Conservation (phyloP, 2,329 filamentous ascomycete genomes). For the Plenodomus tracheiphilus region DNA sequence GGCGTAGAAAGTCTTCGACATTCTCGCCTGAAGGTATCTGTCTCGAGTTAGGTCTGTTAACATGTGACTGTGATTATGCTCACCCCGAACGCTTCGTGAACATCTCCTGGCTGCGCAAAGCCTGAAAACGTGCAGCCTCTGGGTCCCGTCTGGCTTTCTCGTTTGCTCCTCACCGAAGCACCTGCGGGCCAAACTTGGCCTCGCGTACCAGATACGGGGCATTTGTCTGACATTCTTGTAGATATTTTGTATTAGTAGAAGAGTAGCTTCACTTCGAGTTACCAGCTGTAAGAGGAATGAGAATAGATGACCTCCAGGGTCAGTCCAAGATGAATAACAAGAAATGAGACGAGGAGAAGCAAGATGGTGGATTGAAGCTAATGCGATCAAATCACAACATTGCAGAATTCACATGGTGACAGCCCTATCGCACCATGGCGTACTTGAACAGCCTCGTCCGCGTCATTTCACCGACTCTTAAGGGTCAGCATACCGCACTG, state of each 20-base stretch:
- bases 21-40: conserved; percentile 24
- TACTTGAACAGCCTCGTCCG: too few relatives aligned
- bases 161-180: conserved; percentile 14
- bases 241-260: conserved; percentile 12
- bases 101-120: conserved; percentile 26
- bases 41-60: conserved; percentile 1
- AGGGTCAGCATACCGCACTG: too few relatives aligned
- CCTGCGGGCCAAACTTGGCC: conserved; percentile 18
- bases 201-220: conserved; percentile 22
- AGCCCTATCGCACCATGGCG: too few relatives aligned
- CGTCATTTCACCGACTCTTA: too few relatives aligned
- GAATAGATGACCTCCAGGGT: too few relatives aligned
- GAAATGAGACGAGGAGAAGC: too few relatives aligned
- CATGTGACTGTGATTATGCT: background rate
- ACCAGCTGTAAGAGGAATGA: too few relatives aligned
- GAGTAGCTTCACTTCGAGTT: too few relatives aligned
- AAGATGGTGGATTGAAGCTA: too few relatives aligned
- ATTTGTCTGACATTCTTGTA: conserved; percentile 19
- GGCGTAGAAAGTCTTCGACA: conserved; percentile 25
- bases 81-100: conserved; percentile 28
- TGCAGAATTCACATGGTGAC: too few relatives aligned
- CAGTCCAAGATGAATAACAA: too few relatives aligned
- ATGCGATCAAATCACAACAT: too few relatives aligned
- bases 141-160: conserved; percentile 18
- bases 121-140: conserved; percentile 31